Percentiles rank a stretch among this genome's conserved stretches.
Evolutionary conservation across 2,329 filamentous ascomycete genomes (phyloP).

Genomic region (Epichloe festucae): DNA sequence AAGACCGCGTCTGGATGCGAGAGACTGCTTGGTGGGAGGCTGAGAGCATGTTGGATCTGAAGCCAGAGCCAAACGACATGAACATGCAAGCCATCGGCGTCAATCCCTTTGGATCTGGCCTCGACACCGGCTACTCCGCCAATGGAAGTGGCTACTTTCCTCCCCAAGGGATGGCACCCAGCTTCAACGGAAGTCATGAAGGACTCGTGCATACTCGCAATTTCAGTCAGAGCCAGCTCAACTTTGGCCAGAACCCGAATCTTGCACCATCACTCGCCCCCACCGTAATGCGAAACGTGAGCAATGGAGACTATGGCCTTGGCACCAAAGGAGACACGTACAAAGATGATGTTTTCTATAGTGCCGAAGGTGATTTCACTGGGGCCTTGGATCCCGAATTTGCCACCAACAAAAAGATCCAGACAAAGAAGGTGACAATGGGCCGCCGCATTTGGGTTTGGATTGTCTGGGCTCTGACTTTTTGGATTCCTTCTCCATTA

Average conservation of each 20-base stretch:
- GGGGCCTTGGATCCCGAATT: slow-evolving; percentile 65
- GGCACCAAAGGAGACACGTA: slow-evolving; percentile 73
- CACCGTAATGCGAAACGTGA: slow-evolving; percentile 41
- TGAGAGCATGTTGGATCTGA: slow-evolving; percentile 87
- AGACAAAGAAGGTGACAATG: slow-evolving; percentile 50
- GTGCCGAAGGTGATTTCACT: slow-evolving; percentile 52
- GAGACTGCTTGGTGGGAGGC: slow-evolving; percentile 96
- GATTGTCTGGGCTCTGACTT: slow-evolving; percentile 77
- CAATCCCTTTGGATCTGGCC: slow-evolving; percentile 30
- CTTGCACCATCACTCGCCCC: slow-evolving; percentile 48
- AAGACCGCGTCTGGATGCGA: slow-evolving; percentile 89
- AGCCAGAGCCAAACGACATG: slow-evolving; percentile 40
- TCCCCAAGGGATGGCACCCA: slow-evolving; percentile 44
- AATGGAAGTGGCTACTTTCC: slow-evolving; percentile 59
- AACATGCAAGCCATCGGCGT: slow-evolving; percentile 26
- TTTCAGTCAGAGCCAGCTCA: slow-evolving; percentile 42
- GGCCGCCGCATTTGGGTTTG: slow-evolving; percentile 66
- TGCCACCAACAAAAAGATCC: slow-evolving; percentile 62
- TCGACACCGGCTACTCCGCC: slow-evolving; percentile 63
- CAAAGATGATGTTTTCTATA: slow-evolving; percentile 64
- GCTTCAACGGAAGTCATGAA: slow-evolving; percentile 56
- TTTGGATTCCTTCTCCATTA: slow-evolving; percentile 82
- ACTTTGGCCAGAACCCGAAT: slow-evolving; percentile 27
- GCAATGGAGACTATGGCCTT: slow-evolving; percentile 74
- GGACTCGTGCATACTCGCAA: slow-evolving; percentile 53